Base-by-base conservation (phyloP, 768 basidiomycete genomes). In the Candolleomyces efflorescens region DNA sequence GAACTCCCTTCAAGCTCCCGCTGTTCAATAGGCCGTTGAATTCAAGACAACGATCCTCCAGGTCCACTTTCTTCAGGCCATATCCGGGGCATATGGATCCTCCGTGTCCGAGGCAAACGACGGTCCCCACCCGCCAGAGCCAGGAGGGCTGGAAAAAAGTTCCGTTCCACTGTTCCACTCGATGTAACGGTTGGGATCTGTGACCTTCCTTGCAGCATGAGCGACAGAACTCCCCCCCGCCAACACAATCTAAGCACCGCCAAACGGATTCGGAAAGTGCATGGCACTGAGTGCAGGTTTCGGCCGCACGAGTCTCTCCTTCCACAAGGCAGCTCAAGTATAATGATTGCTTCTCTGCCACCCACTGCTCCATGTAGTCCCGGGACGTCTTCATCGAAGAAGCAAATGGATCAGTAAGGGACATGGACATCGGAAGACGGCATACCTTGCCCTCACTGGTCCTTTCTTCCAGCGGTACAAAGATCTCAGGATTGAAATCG, bases 121-220 rank as follows among this genome's bases (percentile, higher is more conserved):
- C 59, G 3, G 63, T 27, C 0, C 69, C 69, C 1, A 66, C 47
- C n/a, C 67, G 46, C 54, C 61, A 63, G 1, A 71, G 59, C 2
- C 56, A 59, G 3, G 38, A 63, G 2, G 39, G 27, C 2, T 52
- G 11, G 20, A 62, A 69, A 39, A 43, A 63, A 0, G 41, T 50
- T 0, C 65, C 65, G 39, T 62, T 66, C 67, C 67, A 67, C 10
- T 45, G 7, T 50, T 68, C 45, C 0, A 69, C 23, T 7, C 61
- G 55, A 49, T 69, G 68, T 13, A 65, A 58, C 13, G 59, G 60
- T 32, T 37, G 36, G 6, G 3, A 7, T 1, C 51, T 5, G 22
- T 53, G 51, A 2, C 13, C 4, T 3, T 2, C 15, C 32, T 32
- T 17, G 20, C 51, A 53, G 36, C 51, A 53, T 6, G 10, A 20